Evolutionary conservation across 768 basidiomycete genomes (phyloP).

Genomic region (Pleurotus tuoliensis): DNA sequence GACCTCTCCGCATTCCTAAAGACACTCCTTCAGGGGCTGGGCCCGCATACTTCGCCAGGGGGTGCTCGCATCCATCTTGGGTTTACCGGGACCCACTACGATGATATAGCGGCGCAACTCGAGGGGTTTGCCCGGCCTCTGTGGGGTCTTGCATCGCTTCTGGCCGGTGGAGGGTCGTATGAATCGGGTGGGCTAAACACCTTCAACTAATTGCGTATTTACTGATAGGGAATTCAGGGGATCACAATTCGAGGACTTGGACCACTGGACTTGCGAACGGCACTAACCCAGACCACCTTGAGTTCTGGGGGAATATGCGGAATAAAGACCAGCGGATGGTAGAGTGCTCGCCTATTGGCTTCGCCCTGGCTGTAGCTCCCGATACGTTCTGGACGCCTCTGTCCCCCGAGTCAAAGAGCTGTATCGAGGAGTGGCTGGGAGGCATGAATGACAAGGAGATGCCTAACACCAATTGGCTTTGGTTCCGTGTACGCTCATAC

Average conservation of each 20-base stretch:
- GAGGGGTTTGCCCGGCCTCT: constrained; percentile 76
- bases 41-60: constrained; percentile 65
- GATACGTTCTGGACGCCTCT: constrained; percentile 64
- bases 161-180: constrained; percentile 62
- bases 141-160: constrained; percentile 67
- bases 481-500: constrained; percentile 54
- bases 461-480: constrained; percentile 83
- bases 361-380: constrained; percentile 60
- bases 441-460: constrained; percentile 81
- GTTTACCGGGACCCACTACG: constrained; percentile 68
- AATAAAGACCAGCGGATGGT: constrained; percentile 82
- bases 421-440: constrained; percentile 64
- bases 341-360: constrained; percentile 75
- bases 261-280: constrained; percentile 61
- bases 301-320: constrained; percentile 76
- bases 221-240: background rate
- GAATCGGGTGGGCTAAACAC: constrained; percentile 9
- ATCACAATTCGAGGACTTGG: constrained; percentile 32
- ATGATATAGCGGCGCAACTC: constrained; percentile 67
- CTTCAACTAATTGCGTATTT: too few relatives aligned
- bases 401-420: constrained; percentile 45
- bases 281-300: constrained; percentile 59
- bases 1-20: constrained; percentile 56
- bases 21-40: constrained; percentile 62
- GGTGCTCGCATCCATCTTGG: constrained; percentile 70